Conservation (phyloP, 2,329 filamentous ascomycete species). For the Cryphonectria japonica region DNA sequence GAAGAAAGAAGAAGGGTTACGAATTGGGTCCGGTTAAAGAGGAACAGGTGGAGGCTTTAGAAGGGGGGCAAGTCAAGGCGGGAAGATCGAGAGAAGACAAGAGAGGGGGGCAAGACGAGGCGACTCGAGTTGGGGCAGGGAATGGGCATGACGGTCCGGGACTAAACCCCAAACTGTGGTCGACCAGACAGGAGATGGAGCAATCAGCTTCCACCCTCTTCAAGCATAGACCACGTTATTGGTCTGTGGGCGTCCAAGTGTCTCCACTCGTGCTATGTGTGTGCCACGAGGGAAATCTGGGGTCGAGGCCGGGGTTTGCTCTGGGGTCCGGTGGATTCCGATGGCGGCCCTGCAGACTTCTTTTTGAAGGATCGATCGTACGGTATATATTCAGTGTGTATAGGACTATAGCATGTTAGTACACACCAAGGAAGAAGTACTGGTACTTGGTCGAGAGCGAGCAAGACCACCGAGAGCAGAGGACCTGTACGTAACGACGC, state of each 20-base stretch:
- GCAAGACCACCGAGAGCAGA: neutral
- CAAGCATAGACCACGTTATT: slow-evolving; percentile 17
- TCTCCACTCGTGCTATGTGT: slow-evolving; percentile 18
- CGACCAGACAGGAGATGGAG: slow-evolving; percentile 2
- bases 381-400: no score
- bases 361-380: neutral
- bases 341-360: neutral
- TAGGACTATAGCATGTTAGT: no score
- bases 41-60: slow-evolving; percentile 14
- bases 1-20: slow-evolving; percentile 19
- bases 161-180: slow-evolving; percentile 15
- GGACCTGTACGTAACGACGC: neutral
- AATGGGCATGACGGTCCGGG: slow-evolving; percentile 12
- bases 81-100: neutral
- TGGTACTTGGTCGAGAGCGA: neutral
- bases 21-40: slow-evolving; percentile 14
- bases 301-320: slow-evolving; percentile 26
- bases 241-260: slow-evolving; percentile 26
- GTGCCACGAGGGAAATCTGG: slow-evolving; percentile 29
- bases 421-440: neutral
- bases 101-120: neutral
- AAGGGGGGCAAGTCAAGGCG: neutral
- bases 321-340: slow-evolving; percentile 19
- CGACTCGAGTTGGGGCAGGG: neutral
- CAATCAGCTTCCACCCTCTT: slow-evolving; percentile 14